phyloP scores from a whole-genome alignment of 208 protist species.

The Leishmania lainsoni region DNA sequence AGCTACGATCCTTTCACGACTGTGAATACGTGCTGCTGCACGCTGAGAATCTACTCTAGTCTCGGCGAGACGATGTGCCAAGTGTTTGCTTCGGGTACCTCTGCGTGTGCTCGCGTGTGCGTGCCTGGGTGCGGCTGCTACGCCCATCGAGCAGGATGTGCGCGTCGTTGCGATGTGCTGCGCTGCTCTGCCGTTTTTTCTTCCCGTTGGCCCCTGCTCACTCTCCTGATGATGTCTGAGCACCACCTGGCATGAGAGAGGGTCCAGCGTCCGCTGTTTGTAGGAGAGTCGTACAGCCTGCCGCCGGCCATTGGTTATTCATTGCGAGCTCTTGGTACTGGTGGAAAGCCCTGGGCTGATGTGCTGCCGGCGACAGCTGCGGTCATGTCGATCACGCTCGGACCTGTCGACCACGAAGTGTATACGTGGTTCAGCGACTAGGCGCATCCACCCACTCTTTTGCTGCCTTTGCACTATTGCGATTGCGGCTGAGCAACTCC shows the following conservation, averaged over 20 bases:
- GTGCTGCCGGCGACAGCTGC: neutral
- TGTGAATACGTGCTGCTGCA: constrained; percentile 75
- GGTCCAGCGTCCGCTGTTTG: neutral
- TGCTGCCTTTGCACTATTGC: neutral
- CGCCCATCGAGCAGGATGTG: neutral
- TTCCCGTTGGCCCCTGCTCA: neutral
- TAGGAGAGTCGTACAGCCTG: too few relatives aligned
- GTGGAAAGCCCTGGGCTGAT: neutral
- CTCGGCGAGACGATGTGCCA: neutral
- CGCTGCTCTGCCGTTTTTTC: too few relatives aligned
- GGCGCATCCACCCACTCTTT: neutral
- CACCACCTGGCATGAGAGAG: neutral
- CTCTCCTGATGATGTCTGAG: neutral
- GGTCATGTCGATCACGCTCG: neutral
- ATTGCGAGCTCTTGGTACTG: too few relatives aligned
- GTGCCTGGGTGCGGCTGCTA: neutral
- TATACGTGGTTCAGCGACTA: neutral
- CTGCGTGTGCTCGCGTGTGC: neutral
- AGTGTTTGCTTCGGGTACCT: neutral
- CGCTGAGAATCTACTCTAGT: constrained; percentile 51
- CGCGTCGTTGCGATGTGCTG: too few relatives aligned
- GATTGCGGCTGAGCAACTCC: neutral
- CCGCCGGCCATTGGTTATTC: too few relatives aligned
- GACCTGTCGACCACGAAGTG: neutral
- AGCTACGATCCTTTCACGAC: constrained; percentile 58